phyloP scores from a whole-genome alignment of 2,329 filamentous ascomycete genomes.

The Stemphylium vesicarium region DNA sequence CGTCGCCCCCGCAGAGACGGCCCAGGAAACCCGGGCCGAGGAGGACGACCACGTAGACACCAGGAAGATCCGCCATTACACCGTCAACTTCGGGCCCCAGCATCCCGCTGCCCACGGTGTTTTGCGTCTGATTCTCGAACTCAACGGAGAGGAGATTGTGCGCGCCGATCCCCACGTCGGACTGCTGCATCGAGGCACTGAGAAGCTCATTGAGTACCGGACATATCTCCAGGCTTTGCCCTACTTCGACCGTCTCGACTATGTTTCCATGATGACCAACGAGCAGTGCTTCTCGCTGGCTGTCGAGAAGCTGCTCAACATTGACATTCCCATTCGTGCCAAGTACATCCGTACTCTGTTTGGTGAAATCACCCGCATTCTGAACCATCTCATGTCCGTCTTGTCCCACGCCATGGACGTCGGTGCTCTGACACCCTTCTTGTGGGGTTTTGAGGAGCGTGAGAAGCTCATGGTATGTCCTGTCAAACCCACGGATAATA shows the following conservation, averaged over 20 bases:
- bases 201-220: conserved; percentile 99
- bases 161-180: conserved; percentile 97
- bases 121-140: conserved; percentile 93
- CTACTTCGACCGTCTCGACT: conserved; percentile 98
- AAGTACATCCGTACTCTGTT: conserved; percentile 98
- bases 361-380: conserved; percentile 87
- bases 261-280: conserved; percentile 99
- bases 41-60: conserved; percentile 57
- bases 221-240: conserved; percentile 97
- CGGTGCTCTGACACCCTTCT: conserved; percentile 93
- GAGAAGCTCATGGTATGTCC: conserved; percentile 93
- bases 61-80: conserved; percentile 97
- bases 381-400: conserved; percentile 98
- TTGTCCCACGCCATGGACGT: conserved; percentile 99
- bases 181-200: conserved; percentile 92
- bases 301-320: conserved; percentile 96
- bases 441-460: conserved; percentile 99
- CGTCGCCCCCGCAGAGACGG: conserved; percentile 53
- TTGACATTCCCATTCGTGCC: conserved; percentile 92
- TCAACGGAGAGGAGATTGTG: conserved; percentile 97
- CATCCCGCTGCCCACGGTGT: conserved; percentile 98
- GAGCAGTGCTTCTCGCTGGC: conserved; percentile 96
- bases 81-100: conserved; percentile 98
- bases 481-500: not conserved
- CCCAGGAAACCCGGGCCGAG: conserved; percentile 53